These are phyloP conservation scores for Casuarina glauca DNA, from an alignment of 306 rosid species.

Conservation along the genomic window DNA sequence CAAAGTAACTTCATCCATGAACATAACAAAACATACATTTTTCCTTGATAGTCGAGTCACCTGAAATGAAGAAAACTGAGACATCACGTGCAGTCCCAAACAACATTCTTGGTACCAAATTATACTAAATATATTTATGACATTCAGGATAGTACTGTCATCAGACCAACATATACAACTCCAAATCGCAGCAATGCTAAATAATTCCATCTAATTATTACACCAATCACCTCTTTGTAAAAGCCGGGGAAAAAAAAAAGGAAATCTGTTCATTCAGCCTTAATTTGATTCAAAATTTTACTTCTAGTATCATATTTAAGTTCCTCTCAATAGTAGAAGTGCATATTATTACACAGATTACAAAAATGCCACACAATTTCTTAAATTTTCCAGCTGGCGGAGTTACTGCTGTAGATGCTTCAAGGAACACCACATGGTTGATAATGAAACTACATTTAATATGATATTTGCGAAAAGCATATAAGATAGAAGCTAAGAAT, in stretches of 20 bases:
- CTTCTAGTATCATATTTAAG: not conserved
- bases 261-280: not conserved
- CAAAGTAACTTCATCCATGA: slow-evolving; percentile 75
- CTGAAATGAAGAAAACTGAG: slow-evolving; percentile 52
- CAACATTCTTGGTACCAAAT: not conserved
- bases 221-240: not conserved
- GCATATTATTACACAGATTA: not conserved
- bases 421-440: not conserved
- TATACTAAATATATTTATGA: not conserved
- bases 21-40: slow-evolving; percentile 95
- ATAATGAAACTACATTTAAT: not conserved
- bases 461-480: not conserved
- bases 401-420: not conserved
- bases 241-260: not conserved
- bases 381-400: not conserved
- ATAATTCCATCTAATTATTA: not conserved
- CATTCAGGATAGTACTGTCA: not conserved
- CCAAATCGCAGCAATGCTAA: not conserved
- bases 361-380: not conserved
- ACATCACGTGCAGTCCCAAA: slow-evolving; percentile 6
- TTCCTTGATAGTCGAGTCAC: slow-evolving; percentile 83
- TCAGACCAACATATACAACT: not conserved
- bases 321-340: not conserved
- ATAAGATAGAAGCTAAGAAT: not conserved
- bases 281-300: not conserved